Conservation (phyloP, 768 basidiomycete genomes). For the Serendipita indica region DNA sequence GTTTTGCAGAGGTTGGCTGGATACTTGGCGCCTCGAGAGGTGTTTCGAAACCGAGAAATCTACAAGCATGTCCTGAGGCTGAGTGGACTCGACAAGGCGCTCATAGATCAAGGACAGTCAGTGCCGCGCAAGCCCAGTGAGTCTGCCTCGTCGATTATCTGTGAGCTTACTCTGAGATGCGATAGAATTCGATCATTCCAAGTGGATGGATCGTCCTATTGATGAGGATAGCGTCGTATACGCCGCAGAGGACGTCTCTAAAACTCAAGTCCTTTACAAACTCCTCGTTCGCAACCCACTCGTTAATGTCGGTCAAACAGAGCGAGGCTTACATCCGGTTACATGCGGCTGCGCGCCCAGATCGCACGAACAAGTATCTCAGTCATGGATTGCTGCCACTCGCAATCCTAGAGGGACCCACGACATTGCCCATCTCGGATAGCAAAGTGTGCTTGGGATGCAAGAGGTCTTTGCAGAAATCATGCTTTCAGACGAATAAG, state of each 20-base stretch:
- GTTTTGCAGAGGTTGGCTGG: background rate
- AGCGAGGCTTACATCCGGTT: background rate
- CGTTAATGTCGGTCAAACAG: background rate
- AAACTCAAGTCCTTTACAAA: background rate
- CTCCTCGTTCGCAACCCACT: background rate
- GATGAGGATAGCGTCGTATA: background rate
- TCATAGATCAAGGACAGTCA: background rate
- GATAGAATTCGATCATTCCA: background rate
- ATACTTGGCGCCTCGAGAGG: background rate
- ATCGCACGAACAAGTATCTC: background rate
- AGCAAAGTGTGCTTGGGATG: too few species aligned
- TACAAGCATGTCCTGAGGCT: background rate
- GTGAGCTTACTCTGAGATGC: background rate
- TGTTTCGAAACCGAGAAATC: background rate
- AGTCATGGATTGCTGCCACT: background rate
- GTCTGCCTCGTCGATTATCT: background rate
- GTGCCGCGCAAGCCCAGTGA: background rate
- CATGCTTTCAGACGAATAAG: too few species aligned
- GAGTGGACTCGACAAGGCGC: background rate
- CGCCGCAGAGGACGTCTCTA: background rate
- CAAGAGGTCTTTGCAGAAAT: too few species aligned
- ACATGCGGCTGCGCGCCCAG: background rate
- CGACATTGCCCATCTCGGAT: too few species aligned
- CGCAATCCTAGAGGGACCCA: too few species aligned
- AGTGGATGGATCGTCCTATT: background rate